Base-by-base conservation (phyloP, 202 grass and related monocot species). In the Dendrocalamus latiflorus region DNA sequence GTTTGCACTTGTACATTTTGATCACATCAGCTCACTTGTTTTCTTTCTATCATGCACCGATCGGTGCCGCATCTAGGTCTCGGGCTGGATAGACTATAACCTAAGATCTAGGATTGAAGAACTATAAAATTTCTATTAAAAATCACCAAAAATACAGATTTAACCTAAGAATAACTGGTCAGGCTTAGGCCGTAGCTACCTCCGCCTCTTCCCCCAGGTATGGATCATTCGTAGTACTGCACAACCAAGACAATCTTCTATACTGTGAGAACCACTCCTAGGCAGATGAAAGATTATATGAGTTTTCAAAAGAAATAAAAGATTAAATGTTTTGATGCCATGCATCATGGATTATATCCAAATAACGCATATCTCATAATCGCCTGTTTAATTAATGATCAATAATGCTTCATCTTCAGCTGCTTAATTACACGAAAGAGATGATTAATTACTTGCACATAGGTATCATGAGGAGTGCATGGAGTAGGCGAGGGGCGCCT, bases 401-500 rank as follows among this genome's bases (percentile, higher is more conserved):
- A 55, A 20, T 56, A 56, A 25, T 58, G 21, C 3, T 13, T 25
- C 5, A 70, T 17, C 0, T 49, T 13, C 8, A 66, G 43, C 7
- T 51, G 3, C 20, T 17, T 51, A 20, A n/a, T 66, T 17, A 34
- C n/a, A 18, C 54, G 4, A 18, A 68, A 57, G 1, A 3, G n/a
- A 41, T n/a, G 0, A 20, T 13, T 54, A 65, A 44, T 88, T 79
- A 84, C 75, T 42, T 84, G 13, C 59, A 73, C 74, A 61, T 42
- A 25, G 16, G 18, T 30, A 64, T 38, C 30, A 56, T 0, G 42
- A 85, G 0, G 90, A 82, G 6, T 43, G 28, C 78, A 83, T 83
- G 49, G 75, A 83, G 70, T 47, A 33, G 0, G 86, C 48, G 49
- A 87, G 65, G 1, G 90, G 84, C 87, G 17, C 71, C 83, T 89